Percentiles rank a stretch among this genome's conserved stretches.
These are phyloP conservation scores for Bassia scoparia DNA, from an alignment of 148 eudicot species.

Conservation along the genomic window DNA sequence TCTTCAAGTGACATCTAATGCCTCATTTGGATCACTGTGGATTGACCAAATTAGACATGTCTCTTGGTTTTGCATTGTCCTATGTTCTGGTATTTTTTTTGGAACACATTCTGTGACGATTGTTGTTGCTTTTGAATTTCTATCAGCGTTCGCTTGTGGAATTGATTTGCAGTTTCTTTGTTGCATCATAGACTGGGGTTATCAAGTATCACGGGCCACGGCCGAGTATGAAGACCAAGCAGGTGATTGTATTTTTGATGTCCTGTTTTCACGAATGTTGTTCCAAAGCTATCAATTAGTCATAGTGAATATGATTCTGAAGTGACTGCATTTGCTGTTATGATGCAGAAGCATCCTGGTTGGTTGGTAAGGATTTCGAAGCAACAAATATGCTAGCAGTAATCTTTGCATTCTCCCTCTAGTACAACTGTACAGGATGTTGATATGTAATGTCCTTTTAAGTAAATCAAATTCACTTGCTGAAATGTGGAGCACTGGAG, in stretches of 20 bases:
- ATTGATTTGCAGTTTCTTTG: slow-evolving; percentile 93
- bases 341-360: slow-evolving; percentile 99
- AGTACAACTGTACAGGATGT: not conserved
- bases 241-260: slow-evolving; percentile 36
- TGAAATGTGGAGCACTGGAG: not conserved
- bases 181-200: slow-evolving; percentile 99
- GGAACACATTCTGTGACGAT: not conserved
- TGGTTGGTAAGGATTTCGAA: slow-evolving; percentile 76
- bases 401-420: not conserved
- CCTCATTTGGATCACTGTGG: not conserved
- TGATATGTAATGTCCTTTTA: too few species aligned
- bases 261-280: not conserved
- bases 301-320: slow-evolving; percentile 8
- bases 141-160: slow-evolving; percentile 84
- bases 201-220: slow-evolving; percentile 97
- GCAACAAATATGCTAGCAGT: not conserved
- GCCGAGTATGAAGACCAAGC: slow-evolving; percentile 87
- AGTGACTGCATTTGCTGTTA: slow-evolving; percentile 97
- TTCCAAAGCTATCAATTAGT: not conserved
- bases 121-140: not conserved
- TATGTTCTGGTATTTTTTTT: slow-evolving; percentile 1
- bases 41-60: not conserved
- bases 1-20: not conserved
- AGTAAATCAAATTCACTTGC: not conserved
- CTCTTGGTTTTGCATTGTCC: not conserved